Evolutionary conservation across 345 rosid genomes (phyloP).

Genomic region (Corchorus capsularis): DNA sequence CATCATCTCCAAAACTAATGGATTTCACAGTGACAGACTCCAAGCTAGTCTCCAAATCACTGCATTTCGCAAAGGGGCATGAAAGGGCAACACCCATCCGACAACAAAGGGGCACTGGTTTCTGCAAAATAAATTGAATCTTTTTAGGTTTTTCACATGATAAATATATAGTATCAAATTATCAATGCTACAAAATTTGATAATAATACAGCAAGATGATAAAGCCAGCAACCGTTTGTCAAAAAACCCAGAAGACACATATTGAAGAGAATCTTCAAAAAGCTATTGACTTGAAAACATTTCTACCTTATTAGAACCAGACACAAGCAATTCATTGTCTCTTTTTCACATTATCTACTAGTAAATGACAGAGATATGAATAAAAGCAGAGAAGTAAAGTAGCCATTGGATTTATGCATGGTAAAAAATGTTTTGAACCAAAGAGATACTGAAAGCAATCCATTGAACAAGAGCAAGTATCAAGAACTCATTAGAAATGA

Average conservation of each 20-base stretch:
- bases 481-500: neutral
- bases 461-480: neutral
- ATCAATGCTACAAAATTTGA: neutral
- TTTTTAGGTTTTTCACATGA: neutral
- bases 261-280: neutral
- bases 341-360: neutral
- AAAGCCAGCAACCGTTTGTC: neutral
- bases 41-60: conserved; percentile 57
- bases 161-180: conserved; percentile 39
- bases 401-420: neutral
- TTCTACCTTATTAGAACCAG: neutral
- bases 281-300: neutral
- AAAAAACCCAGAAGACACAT: neutral
- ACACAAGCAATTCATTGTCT: neutral
- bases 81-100: conserved; percentile 74
- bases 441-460: neutral
- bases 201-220: neutral
- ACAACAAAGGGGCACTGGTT: conserved; percentile 23
- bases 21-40: conserved; percentile 81
- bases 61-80: conserved; percentile 55
- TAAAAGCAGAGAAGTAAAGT: neutral
- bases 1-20: conserved; percentile 71
- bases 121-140: conserved; percentile 29
- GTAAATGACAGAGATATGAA: neutral
- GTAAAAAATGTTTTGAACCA: neutral